A percentile compares a stretch with the other conserved stretches of the same genome.
These are phyloP conservation scores for Cryptococcus sp. DNA, from an alignment of 1,284 basidiomycete genomes.

Conservation along the genomic window DNA sequence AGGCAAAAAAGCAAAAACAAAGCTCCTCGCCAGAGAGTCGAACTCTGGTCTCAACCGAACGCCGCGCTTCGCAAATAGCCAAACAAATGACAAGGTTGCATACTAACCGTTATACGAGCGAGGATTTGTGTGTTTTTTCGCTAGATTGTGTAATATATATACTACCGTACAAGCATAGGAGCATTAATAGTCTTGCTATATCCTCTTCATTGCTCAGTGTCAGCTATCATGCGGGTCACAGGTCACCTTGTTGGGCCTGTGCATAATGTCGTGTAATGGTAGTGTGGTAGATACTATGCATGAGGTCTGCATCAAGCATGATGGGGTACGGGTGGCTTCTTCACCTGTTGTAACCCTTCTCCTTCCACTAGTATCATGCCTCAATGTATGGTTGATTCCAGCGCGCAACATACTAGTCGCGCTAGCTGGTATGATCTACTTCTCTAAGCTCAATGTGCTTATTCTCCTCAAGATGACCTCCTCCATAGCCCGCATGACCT, in stretches of 20 bases:
- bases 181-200: not conserved
- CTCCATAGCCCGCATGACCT: conserved; percentile 48
- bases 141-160: not conserved
- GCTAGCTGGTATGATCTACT: too few species aligned
- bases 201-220: not conserved
- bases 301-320: too few species aligned
- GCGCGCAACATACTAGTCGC: too few species aligned
- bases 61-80: conserved; percentile 3
- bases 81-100: conserved; percentile 34
- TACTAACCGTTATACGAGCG: conserved; percentile 44
- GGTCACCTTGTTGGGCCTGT: too few species aligned
- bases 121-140: conserved; percentile 11
- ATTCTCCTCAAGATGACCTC: conserved; percentile 32
- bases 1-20: conserved; percentile 1
- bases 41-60: conserved; percentile 27
- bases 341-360: too few species aligned
- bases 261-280: too few species aligned
- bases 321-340: too few species aligned
- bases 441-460: not conserved
- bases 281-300: too few species aligned
- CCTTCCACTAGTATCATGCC: too few species aligned
- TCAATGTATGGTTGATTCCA: too few species aligned
- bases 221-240: too few species aligned
- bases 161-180: not conserved
- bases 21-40: conserved; percentile 36